Conservation (phyloP, 371 early-diverging fungal genomes). For the Sporodiniella umbellata region DNA sequence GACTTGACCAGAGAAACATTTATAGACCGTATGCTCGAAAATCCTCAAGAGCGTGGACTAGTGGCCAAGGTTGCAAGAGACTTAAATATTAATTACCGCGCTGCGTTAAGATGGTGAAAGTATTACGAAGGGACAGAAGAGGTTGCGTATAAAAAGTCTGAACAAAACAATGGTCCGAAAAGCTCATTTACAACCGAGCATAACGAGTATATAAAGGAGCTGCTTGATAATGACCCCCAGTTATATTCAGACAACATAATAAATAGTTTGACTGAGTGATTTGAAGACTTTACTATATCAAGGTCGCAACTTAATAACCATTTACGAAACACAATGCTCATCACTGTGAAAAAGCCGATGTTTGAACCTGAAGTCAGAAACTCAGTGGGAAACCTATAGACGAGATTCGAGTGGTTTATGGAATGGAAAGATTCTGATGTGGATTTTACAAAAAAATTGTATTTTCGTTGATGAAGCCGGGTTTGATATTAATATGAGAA, state of each 20-base stretch:
- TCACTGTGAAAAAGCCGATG: slow-evolving; percentile 11
- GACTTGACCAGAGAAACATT: slow-evolving; percentile 9
- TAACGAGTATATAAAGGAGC: slow-evolving; percentile 9
- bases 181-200: slow-evolving; percentile 10
- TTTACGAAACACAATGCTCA: slow-evolving; percentile 9
- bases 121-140: slow-evolving; percentile 3
- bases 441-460: slow-evolving; percentile 5
- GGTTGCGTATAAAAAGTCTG: slow-evolving; percentile 4
- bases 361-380: slow-evolving; percentile 13
- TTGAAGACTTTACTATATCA: slow-evolving; percentile 8
- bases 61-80: slow-evolving; percentile 14
- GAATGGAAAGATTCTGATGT: slow-evolving; percentile 8
- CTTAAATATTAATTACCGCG: slow-evolving; percentile 11
- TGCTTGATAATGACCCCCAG: slow-evolving; percentile 11
- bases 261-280: slow-evolving; percentile 12
- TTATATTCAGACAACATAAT: slow-evolving; percentile 10
- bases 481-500: slow-evolving; percentile 11
- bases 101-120: slow-evolving; percentile 12
- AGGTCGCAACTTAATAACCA: slow-evolving; percentile 14
- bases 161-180: slow-evolving; percentile 8
- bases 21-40: slow-evolving; percentile 9
- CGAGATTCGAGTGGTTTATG: slow-evolving; percentile 6
- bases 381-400: slow-evolving; percentile 4
- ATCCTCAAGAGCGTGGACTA: slow-evolving; percentile 7
- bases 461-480: slow-evolving; percentile 11